Evolutionary conservation across 2,329 filamentous ascomycete genomes (phyloP).

Genomic region (Xylariaceae sp.): DNA sequence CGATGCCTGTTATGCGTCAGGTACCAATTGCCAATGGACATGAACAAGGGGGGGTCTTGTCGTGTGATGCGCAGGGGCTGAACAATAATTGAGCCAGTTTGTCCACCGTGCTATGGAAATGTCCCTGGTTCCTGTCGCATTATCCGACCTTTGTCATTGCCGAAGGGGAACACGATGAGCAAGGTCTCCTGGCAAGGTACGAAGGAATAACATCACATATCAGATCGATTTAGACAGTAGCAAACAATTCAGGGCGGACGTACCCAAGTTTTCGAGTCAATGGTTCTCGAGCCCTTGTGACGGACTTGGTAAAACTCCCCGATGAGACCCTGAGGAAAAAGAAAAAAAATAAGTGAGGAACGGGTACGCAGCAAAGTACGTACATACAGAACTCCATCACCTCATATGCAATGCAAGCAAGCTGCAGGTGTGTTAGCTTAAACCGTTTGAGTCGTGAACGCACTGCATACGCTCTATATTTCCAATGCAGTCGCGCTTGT

Average conservation of each 20-base stretch:
- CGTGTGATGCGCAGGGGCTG: background rate
- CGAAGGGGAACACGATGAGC: background rate
- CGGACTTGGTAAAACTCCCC: background rate
- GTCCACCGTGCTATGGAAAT: no score
- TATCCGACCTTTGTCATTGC: background rate
- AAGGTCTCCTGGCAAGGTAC: no score
- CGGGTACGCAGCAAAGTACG: no score
- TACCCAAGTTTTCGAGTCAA: background rate
- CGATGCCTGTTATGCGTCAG: background rate
- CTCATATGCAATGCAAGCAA: background rate
- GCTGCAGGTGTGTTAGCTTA: constrained; percentile 1
- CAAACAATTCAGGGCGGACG: background rate
- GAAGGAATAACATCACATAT: background rate
- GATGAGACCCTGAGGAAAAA: constrained; percentile 5
- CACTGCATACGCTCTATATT: background rate
- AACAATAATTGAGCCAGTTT: background rate
- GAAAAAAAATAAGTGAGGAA: background rate
- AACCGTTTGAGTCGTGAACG: constrained; percentile 2
- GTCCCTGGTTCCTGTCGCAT: background rate
- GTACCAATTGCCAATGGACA: background rate
- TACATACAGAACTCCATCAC: background rate
- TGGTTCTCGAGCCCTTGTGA: background rate
- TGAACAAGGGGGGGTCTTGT: background rate
- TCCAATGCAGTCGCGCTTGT: background rate
- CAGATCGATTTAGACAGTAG: background rate